phyloP scores from a whole-genome alignment of 2,329 filamentous ascomycete species.

The Raffaelea albimanens region DNA sequence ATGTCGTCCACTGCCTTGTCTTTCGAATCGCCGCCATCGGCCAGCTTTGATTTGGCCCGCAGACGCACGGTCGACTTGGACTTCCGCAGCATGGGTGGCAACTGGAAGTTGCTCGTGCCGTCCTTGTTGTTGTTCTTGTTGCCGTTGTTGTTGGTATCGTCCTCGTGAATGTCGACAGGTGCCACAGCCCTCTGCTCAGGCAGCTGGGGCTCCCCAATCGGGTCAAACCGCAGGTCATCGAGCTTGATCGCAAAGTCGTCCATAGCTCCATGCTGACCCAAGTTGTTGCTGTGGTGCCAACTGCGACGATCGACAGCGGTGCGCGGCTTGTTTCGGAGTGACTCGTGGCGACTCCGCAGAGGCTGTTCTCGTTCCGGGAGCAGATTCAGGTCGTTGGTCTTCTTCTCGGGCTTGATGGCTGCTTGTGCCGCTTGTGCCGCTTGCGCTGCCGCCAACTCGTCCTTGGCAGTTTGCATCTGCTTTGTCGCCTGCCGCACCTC shows the following conservation, averaged over 20 bases:
- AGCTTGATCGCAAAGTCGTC: constrained; percentile 7
- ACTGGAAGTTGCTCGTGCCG: background rate
- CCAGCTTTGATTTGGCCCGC: constrained; percentile 1
- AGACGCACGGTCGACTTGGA: background rate
- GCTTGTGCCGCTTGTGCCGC: too few relatives aligned
- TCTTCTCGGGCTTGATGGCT: background rate
- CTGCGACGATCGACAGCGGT: too few relatives aligned
- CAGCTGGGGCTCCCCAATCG: constrained; percentile 1
- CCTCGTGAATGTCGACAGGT: constrained; percentile 2
- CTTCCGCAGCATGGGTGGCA: background rate
- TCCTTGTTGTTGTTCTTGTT: background rate
- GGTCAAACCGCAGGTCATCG: background rate
- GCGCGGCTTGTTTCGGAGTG: constrained; percentile 3
- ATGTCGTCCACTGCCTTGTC: background rate
- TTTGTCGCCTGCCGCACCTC: constrained; percentile 12
- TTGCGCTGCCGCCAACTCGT: background rate
- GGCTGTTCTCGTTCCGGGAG: background rate
- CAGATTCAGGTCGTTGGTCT: background rate
- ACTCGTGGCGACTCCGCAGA: constrained; percentile 7
- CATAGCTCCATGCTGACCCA: background rate
- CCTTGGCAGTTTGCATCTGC: constrained; percentile 4
- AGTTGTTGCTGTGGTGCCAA: background rate
- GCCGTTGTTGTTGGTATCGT: constrained; percentile 1
- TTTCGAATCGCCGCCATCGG: background rate
- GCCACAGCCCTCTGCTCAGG: constrained; percentile 2